These are phyloP conservation scores for Golubevia pallescens DNA, from an alignment of 1,284 basidiomycete species.

Conservation along the genomic window DNA sequence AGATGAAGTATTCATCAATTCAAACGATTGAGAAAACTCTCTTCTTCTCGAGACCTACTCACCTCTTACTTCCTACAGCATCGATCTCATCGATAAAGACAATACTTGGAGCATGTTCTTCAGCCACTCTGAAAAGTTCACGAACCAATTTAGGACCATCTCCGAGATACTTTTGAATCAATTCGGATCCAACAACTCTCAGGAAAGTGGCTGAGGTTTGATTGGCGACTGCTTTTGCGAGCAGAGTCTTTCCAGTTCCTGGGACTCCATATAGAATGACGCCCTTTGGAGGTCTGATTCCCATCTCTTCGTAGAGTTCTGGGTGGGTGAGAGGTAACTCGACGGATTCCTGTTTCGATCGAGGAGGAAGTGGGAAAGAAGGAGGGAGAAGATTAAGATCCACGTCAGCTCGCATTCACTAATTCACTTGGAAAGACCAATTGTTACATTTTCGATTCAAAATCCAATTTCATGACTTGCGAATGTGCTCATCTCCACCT, in stretches of 20 bases:
- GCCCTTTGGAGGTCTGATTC: constrained; percentile 97
- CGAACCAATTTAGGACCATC: constrained; percentile 73
- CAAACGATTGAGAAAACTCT: neutral
- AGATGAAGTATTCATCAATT: neutral
- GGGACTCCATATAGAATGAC: constrained; percentile 99
- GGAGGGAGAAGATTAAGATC: too few species aligned
- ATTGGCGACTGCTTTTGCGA: constrained; percentile 98
- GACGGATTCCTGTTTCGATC: constrained; percentile 80
- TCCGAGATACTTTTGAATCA: constrained; percentile 98
- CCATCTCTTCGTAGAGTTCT: constrained; percentile 99
- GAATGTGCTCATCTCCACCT: too few species aligned
- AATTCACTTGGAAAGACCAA: too few species aligned
- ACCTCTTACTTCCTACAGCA: constrained; percentile 67
- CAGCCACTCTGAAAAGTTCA: constrained; percentile 67
- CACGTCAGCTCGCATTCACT: too few species aligned
- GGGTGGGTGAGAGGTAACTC: constrained; percentile 97
- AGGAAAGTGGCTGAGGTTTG: constrained; percentile 99
- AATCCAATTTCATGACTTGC: constrained; percentile 11
- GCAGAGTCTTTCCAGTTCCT: constrained; percentile 95
- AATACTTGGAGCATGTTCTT: constrained; percentile 66
- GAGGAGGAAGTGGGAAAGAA: neutral
- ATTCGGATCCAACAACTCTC: constrained; percentile 94
- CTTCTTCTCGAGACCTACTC: neutral
- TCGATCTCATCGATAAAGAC: constrained; percentile 68
- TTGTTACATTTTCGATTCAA: neutral